Base-by-base conservation (phyloP, 345 rosid genomes). In the Abelmoschus esculentus region DNA sequence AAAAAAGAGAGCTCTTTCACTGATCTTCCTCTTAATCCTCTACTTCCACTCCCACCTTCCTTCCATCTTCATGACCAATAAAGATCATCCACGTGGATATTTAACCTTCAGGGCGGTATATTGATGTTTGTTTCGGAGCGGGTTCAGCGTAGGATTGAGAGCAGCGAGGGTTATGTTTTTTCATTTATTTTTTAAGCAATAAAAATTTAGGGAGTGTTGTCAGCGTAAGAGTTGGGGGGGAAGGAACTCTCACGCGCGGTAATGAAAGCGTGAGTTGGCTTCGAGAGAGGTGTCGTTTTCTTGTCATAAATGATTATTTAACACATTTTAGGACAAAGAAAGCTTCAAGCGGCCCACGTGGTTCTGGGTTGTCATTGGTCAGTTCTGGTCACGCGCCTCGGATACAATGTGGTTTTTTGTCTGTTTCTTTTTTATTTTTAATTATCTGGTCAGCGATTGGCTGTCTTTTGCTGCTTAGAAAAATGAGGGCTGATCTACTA, bases 371-470 rank as follows among this genome's bases (percentile, higher is more conserved):
- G 6, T 60, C 71, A 60, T 78, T 76, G 73, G 78, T 5, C 7
- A 0, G 79, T 74, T 75, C 3, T 0, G 0, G 0, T 4, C 72
- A 72, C 55, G 53, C 69, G 70, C 76, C 14, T 13, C 3, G 17
- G 7, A 40, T 19, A 52, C 60, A 75, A 82, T 65, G 82, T 70
- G 73, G 77, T 38, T n/a, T 71, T 71, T 49, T 73, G 36, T 28
- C 13, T 14, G 19, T 28, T 9, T 14, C 10, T 26, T 5, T 22
- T 7, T 26, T 46, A 46, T 65, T 34, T 40, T 57, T 56, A 77
- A 76, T 77, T 74, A 67, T 68, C 73, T 28, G 66, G 70, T 67
- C 76, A 72, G 74, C 67, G 69, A 81, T 75, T 81, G 70, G 84
- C 69, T 70, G 79, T 72, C 77, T 54, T 28, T 46, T 28, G 34